A percentile compares a stretch with the other conserved stretches of the same genome.
Evolutionary conservation across 1,284 basidiomycete genomes (phyloP).

Genomic region (Ustilago crameri): DNA sequence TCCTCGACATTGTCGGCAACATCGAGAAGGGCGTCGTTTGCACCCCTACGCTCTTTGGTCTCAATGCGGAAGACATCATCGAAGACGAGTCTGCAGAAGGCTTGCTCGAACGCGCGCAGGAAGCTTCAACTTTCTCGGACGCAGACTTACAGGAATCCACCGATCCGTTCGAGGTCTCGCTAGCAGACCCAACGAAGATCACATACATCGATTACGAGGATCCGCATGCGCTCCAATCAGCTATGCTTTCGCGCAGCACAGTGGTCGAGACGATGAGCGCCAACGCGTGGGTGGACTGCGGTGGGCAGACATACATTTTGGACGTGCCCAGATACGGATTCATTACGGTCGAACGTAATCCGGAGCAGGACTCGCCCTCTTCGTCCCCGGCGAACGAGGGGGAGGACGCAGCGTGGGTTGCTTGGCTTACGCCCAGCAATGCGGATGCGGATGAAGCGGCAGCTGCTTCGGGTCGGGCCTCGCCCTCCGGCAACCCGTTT

Average conservation of each 20-base stretch:
- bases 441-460: conserved; percentile 45
- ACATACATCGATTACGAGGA: conserved; percentile 84
- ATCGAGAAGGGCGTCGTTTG: conserved; percentile 79
- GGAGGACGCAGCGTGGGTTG: conserved; percentile 47
- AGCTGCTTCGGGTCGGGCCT: conserved; percentile 20
- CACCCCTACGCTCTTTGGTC: conserved; percentile 85
- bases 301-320: conserved; percentile 79
- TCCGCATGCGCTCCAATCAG: conserved; percentile 73
- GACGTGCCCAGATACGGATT: conserved; percentile 80
- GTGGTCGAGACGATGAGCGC: conserved; percentile 73
- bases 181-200: conserved; percentile 71
- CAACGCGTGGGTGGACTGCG: conserved; percentile 85
- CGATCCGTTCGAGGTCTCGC: conserved; percentile 24
- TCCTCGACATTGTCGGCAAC: conserved; percentile 92
- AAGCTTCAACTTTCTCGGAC: neutral
- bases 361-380: conserved; percentile 14
- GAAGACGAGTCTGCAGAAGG: conserved; percentile 68
- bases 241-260: conserved; percentile 71
- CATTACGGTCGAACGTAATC: conserved; percentile 76
- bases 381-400: conserved; percentile 19
- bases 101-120: conserved; percentile 26
- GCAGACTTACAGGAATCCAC: neutral
- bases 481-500: neutral
- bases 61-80: conserved; percentile 78
- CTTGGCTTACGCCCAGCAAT: conserved; percentile 39